phyloP scores from a whole-genome alignment of 306 rosid species.

The Gleditsia sinensis region DNA sequence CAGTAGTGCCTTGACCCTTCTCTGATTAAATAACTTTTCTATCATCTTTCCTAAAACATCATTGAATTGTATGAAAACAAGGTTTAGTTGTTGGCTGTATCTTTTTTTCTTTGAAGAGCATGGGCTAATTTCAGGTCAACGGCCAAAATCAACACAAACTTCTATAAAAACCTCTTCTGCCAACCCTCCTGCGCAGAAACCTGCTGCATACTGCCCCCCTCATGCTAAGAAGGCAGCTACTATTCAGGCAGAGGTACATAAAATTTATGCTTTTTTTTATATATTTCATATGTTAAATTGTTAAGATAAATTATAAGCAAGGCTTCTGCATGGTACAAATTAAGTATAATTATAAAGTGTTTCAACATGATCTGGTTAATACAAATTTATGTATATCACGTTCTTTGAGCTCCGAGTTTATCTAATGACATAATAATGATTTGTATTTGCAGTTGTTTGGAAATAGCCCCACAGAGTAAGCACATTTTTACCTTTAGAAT shows the following conservation, averaged over 20 bases:
- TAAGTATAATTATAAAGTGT: slow-evolving; percentile 15
- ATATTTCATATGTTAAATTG: no score
- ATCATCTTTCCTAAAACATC: slow-evolving; percentile 1
- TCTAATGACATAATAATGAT: slow-evolving; percentile 38
- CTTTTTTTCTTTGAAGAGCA: slow-evolving; percentile 26
- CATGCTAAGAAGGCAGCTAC: slow-evolving; percentile 81
- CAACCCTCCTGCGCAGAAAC: no score
- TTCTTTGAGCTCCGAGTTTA: slow-evolving; percentile 18
- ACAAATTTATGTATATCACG: not conserved
- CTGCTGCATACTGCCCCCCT: slow-evolving; percentile 95
- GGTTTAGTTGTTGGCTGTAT: not conserved
- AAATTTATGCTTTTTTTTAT: not conserved
- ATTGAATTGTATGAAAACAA: slow-evolving; percentile 19
- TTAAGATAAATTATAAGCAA: no score
- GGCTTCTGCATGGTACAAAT: not conserved
- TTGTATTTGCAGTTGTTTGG: slow-evolving; percentile 74
- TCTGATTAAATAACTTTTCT: not conserved
- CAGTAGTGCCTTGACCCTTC: slow-evolving; percentile 37
- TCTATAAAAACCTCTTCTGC: slow-evolving; percentile 48
- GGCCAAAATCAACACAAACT: slow-evolving; percentile 51
- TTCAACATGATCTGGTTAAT: slow-evolving; percentile 1
- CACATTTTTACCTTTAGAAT: not conserved
- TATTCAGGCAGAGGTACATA: slow-evolving; percentile 83
- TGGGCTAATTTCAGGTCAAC: slow-evolving; percentile 60
- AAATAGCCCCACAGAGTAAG: slow-evolving; percentile 72